Evolutionary conservation across 768 basidiomycete genomes (phyloP).

Genomic region (Trametes cinnabarina): DNA sequence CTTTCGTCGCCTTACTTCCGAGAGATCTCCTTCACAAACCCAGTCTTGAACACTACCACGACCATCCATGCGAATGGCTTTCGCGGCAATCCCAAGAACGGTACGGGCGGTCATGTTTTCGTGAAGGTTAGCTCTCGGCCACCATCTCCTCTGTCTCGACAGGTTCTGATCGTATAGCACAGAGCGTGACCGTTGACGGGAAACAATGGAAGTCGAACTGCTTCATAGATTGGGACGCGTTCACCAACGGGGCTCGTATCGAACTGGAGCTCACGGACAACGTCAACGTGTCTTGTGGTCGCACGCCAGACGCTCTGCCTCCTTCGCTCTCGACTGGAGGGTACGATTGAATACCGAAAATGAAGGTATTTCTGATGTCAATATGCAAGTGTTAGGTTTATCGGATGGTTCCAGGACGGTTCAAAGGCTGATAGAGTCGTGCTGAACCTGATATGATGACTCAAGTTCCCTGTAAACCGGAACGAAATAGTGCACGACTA

Average conservation of each 20-base stretch:
- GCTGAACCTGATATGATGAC: too few relatives aligned
- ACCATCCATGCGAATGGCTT: slow-evolving; percentile 52
- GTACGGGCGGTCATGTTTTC: slow-evolving; percentile 54
- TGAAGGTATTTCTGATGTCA: too few relatives aligned
- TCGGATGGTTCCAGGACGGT: too few relatives aligned
- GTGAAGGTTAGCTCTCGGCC: slow-evolving; percentile 44
- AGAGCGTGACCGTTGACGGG: slow-evolving; percentile 60
- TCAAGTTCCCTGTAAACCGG: too few relatives aligned
- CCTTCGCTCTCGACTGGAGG: slow-evolving; percentile 68
- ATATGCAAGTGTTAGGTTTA: too few relatives aligned
- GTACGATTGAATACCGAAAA: slow-evolving; percentile 27
- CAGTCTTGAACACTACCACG: slow-evolving; percentile 53
- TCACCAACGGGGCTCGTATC: slow-evolving; percentile 48
- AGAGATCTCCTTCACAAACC: slow-evolving; percentile 58
- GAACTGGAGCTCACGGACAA: slow-evolving; percentile 56
- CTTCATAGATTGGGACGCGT: slow-evolving; percentile 66
- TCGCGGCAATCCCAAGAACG: slow-evolving; percentile 47
- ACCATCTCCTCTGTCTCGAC: neutral
- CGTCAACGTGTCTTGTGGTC: slow-evolving; percentile 52
- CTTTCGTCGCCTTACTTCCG: slow-evolving; percentile 62
- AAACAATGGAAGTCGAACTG: slow-evolving; percentile 60
- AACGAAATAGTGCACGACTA: too few relatives aligned
- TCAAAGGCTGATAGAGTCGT: too few relatives aligned
- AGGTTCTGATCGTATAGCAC: neutral
- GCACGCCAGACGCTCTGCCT: slow-evolving; percentile 44